Conservation (phyloP, 1,284 basidiomycete genomes). For the Melampsora larici-populina region DNA sequence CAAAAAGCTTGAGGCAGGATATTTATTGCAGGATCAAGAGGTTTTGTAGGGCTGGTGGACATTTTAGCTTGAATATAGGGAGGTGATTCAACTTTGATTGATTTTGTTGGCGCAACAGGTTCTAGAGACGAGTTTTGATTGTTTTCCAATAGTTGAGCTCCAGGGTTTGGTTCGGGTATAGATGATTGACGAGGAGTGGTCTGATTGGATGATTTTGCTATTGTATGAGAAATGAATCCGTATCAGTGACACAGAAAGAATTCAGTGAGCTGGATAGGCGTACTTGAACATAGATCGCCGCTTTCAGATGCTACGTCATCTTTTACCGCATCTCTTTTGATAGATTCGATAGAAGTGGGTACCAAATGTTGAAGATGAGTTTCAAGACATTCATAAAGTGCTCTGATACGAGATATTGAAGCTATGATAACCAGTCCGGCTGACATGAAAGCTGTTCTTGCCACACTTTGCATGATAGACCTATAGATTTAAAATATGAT, state of each 20-base stretch:
- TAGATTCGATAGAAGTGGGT: not conserved
- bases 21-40: not conserved
- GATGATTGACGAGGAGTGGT: not conserved
- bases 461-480: constrained; percentile 18
- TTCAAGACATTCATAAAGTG: constrained; percentile 15
- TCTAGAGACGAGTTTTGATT: not conserved
- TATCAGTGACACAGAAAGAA: not conserved
- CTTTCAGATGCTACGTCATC: not conserved
- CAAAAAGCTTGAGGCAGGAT: not conserved
- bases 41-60: not conserved
- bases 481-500: not conserved
- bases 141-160: not conserved
- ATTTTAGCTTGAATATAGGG: not conserved
- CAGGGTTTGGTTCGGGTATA: not conserved
- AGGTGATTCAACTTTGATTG: not conserved
- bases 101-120: not conserved
- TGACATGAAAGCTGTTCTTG: constrained; percentile 25
- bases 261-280: not conserved
- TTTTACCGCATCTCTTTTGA: not conserved
- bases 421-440: constrained; percentile 12
- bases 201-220: not conserved
- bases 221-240: not conserved
- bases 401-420: constrained; percentile 2
- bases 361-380: not conserved
- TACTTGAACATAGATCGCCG: not conserved